Evolutionary conservation across 192 early-diverging fungal species (phyloP).

Genomic region (Gryganskiella cystojenkinii): DNA sequence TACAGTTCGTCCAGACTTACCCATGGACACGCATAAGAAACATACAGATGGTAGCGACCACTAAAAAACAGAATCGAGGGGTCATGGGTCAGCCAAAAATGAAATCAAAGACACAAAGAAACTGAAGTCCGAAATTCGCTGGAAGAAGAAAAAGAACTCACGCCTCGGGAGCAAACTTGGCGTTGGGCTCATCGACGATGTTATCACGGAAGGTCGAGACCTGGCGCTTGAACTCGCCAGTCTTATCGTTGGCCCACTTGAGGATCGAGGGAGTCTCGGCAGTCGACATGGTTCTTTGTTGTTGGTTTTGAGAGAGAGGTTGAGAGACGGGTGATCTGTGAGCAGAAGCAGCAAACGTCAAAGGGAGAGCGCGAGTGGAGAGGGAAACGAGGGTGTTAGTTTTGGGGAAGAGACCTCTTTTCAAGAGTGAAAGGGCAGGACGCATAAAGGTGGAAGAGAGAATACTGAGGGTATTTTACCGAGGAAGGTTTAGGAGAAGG

Average conservation of each 20-base stretch:
- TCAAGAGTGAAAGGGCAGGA: slow-evolving; percentile 4
- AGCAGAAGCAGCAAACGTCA: background rate
- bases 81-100: slow-evolving; percentile 1
- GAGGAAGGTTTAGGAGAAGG: background rate
- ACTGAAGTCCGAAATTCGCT: background rate
- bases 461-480: slow-evolving; percentile 4
- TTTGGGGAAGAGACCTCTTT: background rate
- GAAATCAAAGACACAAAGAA: background rate
- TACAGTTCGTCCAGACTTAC: slow-evolving; percentile 10
- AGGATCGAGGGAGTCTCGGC: slow-evolving; percentile 48
- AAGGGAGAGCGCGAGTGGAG: background rate
- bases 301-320: slow-evolving; percentile 4
- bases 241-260: slow-evolving; percentile 74
- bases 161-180: slow-evolving; percentile 80
- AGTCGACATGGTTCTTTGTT: slow-evolving; percentile 28
- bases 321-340: slow-evolving; percentile 1
- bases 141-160: slow-evolving; percentile 32
- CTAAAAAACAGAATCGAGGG: slow-evolving; percentile 2
- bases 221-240: slow-evolving; percentile 84
- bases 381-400: background rate
- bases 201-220: slow-evolving; percentile 75
- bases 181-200: slow-evolving; percentile 63
- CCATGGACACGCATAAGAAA: slow-evolving; percentile 43
- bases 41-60: slow-evolving; percentile 46
- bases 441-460: slow-evolving; percentile 11